A percentile compares a stretch with the other conserved stretches of the same genome.
These are phyloP conservation scores for Naganishia kalamii DNA, from an alignment of 768 basidiomycete genomes.

Conservation along the genomic window DNA sequence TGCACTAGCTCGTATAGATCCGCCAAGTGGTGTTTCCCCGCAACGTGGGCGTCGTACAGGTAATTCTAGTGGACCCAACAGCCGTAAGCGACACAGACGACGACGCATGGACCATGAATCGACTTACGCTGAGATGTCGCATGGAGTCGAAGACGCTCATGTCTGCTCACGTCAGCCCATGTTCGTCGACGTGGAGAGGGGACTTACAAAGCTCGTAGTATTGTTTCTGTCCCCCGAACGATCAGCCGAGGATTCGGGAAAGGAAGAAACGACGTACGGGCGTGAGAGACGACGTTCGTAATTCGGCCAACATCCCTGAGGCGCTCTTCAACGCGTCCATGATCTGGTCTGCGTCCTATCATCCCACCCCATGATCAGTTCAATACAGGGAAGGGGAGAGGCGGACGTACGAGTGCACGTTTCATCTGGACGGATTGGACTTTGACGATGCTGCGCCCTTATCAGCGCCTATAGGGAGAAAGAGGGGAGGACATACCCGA, in stretches of 20 bases:
- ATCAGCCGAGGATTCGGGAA: neutral
- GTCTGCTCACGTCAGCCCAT: constrained; percentile 53
- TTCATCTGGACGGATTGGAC: constrained; percentile 84
- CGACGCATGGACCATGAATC: neutral
- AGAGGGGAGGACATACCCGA: constrained; percentile 24
- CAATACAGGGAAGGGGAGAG: constrained; percentile 6
- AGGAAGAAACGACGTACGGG: constrained; percentile 27
- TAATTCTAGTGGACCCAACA: constrained; percentile 61
- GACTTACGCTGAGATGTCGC: constrained; percentile 59
- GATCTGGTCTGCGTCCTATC: constrained; percentile 83
- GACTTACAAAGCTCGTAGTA: constrained; percentile 92
- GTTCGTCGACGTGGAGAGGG: neutral
- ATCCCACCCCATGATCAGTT: neutral
- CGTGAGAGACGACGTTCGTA: constrained; percentile 83
- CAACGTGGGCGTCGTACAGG: constrained; percentile 88
- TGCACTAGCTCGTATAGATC: constrained; percentile 99
- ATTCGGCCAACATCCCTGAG: constrained; percentile 92
- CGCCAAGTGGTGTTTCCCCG: constrained; percentile 87
- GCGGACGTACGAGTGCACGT: constrained; percentile 67
- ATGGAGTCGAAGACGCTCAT: constrained; percentile 98
- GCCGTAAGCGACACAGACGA: neutral
- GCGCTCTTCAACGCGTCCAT: constrained; percentile 99
- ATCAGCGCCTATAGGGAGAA: neutral
- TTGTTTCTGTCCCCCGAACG: constrained; percentile 62
- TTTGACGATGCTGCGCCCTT: constrained; percentile 37